Evolutionary conservation across 345 rosid genomes (phyloP).

Genomic region (Sonneratia alba): DNA sequence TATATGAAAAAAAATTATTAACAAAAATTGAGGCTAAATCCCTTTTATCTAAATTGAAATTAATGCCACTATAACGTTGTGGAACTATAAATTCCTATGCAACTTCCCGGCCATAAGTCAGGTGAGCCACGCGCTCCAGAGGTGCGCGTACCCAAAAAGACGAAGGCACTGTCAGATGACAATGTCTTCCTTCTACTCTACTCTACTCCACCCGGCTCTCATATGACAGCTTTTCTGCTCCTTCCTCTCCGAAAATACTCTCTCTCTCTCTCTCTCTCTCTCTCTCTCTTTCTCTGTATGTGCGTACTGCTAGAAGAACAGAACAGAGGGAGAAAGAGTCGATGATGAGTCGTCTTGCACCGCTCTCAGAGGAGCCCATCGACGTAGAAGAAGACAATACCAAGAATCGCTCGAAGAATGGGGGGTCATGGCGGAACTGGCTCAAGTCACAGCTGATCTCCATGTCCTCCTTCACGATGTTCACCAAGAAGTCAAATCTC

Average conservation of each 20-base stretch:
- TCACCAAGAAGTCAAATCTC: slow-evolving; percentile 40
- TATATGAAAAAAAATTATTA: no score
- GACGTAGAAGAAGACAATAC: slow-evolving; percentile 35
- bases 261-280: slow-evolving; percentile 7
- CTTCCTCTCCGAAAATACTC: slow-evolving; percentile 2
- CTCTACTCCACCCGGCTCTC: slow-evolving; percentile 4
- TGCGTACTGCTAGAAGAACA: neutral
- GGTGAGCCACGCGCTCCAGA: slow-evolving; percentile 21
- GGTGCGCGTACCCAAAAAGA: neutral
- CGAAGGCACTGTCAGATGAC: neutral
- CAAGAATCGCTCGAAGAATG: slow-evolving; percentile 24
- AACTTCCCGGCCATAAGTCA: neutral
- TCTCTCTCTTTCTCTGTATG: neutral
- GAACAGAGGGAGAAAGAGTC: neutral
- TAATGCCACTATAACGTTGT: no score
- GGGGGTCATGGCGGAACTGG: slow-evolving; percentile 62
- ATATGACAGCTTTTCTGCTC: neutral
- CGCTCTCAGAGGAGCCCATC: slow-evolving; percentile 67
- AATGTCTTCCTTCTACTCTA: slow-evolving; percentile 6
- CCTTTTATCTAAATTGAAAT: no score
- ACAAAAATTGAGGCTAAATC: no score
- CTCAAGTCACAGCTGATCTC: slow-evolving; percentile 32
- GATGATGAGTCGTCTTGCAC: slow-evolving; percentile 69
- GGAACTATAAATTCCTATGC: neutral
- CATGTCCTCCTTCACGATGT: slow-evolving; percentile 26